Evolutionary conservation across 805 yeast species (phyloP).

Genomic region (Ogataea degrootiae): DNA sequence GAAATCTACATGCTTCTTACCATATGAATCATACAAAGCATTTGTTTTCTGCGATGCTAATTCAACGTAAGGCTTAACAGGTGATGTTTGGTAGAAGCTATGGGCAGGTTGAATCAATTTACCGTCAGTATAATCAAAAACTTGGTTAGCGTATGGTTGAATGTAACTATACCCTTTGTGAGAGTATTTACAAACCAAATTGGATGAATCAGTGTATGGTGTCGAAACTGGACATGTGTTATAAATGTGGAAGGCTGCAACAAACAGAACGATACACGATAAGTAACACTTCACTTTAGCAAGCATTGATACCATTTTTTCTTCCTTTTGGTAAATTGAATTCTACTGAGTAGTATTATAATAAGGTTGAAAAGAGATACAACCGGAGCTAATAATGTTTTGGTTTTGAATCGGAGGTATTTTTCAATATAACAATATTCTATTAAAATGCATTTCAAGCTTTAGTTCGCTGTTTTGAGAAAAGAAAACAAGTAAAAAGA

Average conservation of each 20-base stretch:
- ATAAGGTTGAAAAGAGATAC: no score
- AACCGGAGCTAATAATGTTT: no score
- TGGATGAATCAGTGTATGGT: conserved; percentile 11
- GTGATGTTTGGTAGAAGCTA: conserved; percentile 16
- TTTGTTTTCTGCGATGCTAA: conserved; percentile 1
- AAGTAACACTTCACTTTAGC: conserved; percentile 14
- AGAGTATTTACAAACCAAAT: conserved; percentile 18
- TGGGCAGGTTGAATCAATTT: conserved; percentile 10
- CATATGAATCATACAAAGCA: conserved; percentile 8
- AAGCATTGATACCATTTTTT: conserved; percentile 1
- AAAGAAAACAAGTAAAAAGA: no score
- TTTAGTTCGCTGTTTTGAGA: no score
- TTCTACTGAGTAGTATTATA: no score
- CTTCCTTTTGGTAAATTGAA: no score
- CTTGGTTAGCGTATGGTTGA: conserved; percentile 17
- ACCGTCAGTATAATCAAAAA: conserved; percentile 6
- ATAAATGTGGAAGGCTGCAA: conserved; percentile 16
- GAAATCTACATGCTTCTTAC: conserved; percentile 16
- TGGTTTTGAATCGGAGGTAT: no score
- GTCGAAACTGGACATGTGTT: conserved; percentile 22
- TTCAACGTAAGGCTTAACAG: conserved; percentile 23
- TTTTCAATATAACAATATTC: no score
- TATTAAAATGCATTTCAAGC: no score
- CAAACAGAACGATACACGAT: conserved; percentile 12
- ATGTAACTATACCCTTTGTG: conserved; percentile 16